phyloP scores from a whole-genome alignment of 2,329 filamentous ascomycete species.

The Biscogniauxia marginata region DNA sequence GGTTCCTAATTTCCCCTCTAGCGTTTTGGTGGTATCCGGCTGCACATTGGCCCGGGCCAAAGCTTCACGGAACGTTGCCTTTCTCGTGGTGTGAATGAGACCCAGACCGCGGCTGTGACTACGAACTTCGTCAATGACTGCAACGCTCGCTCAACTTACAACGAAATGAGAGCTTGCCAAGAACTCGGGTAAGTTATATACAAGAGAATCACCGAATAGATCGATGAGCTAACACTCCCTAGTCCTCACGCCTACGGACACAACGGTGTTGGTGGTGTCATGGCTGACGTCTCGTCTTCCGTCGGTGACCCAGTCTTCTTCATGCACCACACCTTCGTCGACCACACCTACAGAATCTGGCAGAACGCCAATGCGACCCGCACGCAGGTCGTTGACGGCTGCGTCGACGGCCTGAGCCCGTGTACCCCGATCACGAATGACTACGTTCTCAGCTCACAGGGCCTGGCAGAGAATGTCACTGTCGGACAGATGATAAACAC shows the following conservation, averaged over 20 bases:
- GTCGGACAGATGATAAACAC: conserved; percentile 29
- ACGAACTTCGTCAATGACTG: conserved; percentile 33
- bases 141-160: conserved; percentile 29
- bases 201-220: background rate
- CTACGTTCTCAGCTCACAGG: conserved; percentile 26
- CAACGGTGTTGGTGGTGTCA: conserved; percentile 36
- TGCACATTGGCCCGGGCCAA: conserved; percentile 34
- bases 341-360: conserved; percentile 35
- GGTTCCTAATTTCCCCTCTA: conserved; percentile 5
- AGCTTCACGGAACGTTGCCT: conserved; percentile 31
- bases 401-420: conserved; percentile 23
- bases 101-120: conserved; percentile 30
- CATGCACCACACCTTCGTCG: conserved; percentile 36
- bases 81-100: conserved; percentile 34
- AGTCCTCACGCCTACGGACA: conserved; percentile 38
- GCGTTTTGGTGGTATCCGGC: conserved; percentile 28
- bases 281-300: conserved; percentile 34
- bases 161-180: conserved; percentile 32
- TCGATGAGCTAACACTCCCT: conserved; percentile 14
- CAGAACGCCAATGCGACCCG: conserved; percentile 31
- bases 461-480: conserved; percentile 26
- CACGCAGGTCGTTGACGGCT: conserved; percentile 30
- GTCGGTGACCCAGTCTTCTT: conserved; percentile 37
- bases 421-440: conserved; percentile 29
- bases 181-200: conserved; percentile 36